Conservation (phyloP, 129 eudicot species). For the Chrysanthemum makinoi region DNA sequence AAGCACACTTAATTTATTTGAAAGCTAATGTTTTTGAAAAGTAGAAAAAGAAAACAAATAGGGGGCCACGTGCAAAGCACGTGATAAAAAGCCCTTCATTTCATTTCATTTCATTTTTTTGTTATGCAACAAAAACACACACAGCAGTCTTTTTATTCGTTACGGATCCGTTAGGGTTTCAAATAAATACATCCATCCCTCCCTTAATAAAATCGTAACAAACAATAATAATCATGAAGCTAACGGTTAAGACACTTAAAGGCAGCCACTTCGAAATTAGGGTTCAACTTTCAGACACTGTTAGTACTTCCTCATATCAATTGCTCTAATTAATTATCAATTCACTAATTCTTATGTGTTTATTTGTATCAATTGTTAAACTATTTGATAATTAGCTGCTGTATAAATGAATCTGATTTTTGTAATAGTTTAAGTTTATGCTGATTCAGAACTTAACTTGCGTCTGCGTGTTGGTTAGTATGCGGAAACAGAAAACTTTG, state of each 20-base stretch:
- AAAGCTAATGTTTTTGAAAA: no score
- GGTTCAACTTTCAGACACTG: constrained; percentile 89
- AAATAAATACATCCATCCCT: constrained; percentile 5
- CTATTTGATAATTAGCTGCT: no score
- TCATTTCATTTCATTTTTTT: neutral
- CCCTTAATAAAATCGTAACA: constrained; percentile 10
- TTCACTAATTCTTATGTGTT: no score
- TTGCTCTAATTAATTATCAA: no score
- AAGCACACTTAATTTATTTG: no score
- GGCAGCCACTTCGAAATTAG: constrained; percentile 96
- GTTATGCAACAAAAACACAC: constrained; percentile 22
- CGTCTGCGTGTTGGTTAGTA: no score
- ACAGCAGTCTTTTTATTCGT: constrained; percentile 20
- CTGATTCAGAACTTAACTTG: no score
- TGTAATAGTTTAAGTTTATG: no score
- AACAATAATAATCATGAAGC: constrained; percentile 58
- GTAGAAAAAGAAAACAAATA: neutral
- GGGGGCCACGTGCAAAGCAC: constrained; percentile 4
- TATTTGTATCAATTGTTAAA: no score
- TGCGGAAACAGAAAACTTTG: no score
- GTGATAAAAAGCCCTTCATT: neutral
- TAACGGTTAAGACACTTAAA: constrained; percentile 91
- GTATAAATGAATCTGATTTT: no score
- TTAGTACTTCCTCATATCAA: constrained; percentile 30
- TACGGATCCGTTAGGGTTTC: constrained; percentile 39